Evolutionary conservation across 2,329 filamentous ascomycete genomes (phyloP), one percentile per base, ranked within the genome.

Genomic region (Colletotrichum sp.): DNA sequence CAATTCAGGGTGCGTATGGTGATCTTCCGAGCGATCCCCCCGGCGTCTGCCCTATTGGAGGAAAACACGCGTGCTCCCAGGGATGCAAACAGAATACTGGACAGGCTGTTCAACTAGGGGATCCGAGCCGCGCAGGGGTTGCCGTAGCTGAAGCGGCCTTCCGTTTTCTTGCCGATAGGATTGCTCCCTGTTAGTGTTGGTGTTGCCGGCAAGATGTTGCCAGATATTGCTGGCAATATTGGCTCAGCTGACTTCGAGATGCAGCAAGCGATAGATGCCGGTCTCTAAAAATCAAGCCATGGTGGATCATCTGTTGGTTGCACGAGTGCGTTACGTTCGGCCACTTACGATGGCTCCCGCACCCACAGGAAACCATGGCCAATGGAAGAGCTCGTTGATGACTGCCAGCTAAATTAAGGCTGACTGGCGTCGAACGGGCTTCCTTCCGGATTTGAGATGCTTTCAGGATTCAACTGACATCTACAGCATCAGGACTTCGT

Each of bases 1-100:
- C 69, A 24, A 72, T 58, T 43, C 38, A 75, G 73, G 62, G 62
- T 67, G 62, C 69, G 69, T 72, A 72, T 75, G 73, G 13, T 75
- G 69, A 73, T 68, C 73, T 67, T 75, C 69, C 69, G 69, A 66
- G 26, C 13, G 14, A 8, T 21, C 21, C 34, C 34, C 34, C 55
- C 38, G 38, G 21, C 30, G 26, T 18, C 62, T 48, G 62, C 63
- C 73, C 62, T 73, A 67, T 73, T 75, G 69, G 69, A 63, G 32
- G 73, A 34, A 48, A 62, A 43, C 55, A 56, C 73, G 65, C 66
- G 12, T 30, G 52, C 21, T 62, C 55, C 32, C 59, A 30, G 59
- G 30, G 38, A 71, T 38, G 72, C 34, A 56, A 71, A 65, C 36
- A 32, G 56, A 58, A 69, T 56, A 28, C 34, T 61, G 59, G 58